Base-by-base conservation (phyloP, 352 stramenopile species). In the Globisporangium nunn region DNA sequence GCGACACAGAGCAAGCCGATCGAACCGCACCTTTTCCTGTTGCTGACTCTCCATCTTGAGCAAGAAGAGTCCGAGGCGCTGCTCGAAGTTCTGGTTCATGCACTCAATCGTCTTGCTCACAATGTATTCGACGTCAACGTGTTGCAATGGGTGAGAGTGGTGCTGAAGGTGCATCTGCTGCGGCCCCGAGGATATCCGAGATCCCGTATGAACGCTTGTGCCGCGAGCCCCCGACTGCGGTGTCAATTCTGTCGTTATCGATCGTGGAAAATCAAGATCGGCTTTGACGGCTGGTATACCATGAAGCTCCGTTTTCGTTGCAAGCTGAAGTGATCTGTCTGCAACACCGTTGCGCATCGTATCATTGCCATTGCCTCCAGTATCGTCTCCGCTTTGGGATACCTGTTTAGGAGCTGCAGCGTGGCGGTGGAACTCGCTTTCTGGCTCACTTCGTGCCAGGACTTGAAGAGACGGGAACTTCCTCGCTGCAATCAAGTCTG, bases 61-160 rank as follows among this genome's bases (percentile, higher is more conserved):
- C 7, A 87, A 52, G 41, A 85, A 81, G 50, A 81, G 77, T 5
- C 70, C 66, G 1, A 87, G 63, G 3, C 74, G 72, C 29, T 81
- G 60, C 58, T 87, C 77, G 28, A 87, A 87, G 53, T 83, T 85
- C 45, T 76, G 70, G 43, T 78, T 85, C 74, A 85, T 83, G 40
- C 71, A 78, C 59, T 85, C 74, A 30, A 87, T 82, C 0, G 77
- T 87, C 44, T 73, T 75, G 59, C 66, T 80, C 48, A 87, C 76
- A 28, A 87, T 83, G 51, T 71, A 81, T 62, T 87, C 77, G 23
- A 87, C 72, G 44, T 85, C 74, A 0, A 70, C 55, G 35, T 75
- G 66, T 18, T 81, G 71, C 15, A 80, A 50, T 10, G 23, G 46
- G 3, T 63, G 59, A 10, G 64, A n/a, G 45, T 17, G 45, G 31